A percentile compares a stretch with the other conserved stretches of the same genome.
These are phyloP conservation scores for Amoeboaphelidium protococcarum DNA, from an alignment of 371 early-diverging fungal genomes.

Conservation along the genomic window DNA sequence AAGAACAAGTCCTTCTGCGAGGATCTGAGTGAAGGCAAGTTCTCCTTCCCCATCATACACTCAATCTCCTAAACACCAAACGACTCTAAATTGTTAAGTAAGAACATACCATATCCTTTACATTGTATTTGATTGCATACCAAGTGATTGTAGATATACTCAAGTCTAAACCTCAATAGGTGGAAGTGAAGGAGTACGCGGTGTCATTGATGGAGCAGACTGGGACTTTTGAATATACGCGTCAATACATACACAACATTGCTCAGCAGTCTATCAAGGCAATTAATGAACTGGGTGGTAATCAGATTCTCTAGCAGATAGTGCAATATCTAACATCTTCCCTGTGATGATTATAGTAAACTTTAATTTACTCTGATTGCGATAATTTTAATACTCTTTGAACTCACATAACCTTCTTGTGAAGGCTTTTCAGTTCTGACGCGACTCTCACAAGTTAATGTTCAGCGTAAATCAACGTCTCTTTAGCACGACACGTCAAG, in stretches of 20 bases:
- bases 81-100: constrained; percentile 35
- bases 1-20: constrained; percentile 87
- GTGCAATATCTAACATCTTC: no score
- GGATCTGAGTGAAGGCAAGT: constrained; percentile 92
- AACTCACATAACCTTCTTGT: no score
- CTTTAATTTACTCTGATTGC: no score
- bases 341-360: no score
- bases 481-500: no score
- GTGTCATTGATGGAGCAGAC: constrained; percentile 45
- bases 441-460: no score
- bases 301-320: no score
- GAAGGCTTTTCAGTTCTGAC: no score
- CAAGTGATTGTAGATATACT: constrained; percentile 31
- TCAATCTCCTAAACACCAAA: constrained; percentile 33
- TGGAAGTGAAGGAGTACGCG: constrained; percentile 61
- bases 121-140: not conserved
- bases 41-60: constrained; percentile 78
- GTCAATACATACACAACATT: constrained; percentile 20
- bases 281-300: no score
- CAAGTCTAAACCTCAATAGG: constrained; percentile 47
- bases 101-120: constrained; percentile 1
- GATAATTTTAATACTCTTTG: no score
- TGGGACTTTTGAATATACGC: constrained; percentile 48
- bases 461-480: no score
- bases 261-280: no score